Conservation (phyloP, 1,284 basidiomycete genomes). For the Lentinula novae-zelandiae region DNA sequence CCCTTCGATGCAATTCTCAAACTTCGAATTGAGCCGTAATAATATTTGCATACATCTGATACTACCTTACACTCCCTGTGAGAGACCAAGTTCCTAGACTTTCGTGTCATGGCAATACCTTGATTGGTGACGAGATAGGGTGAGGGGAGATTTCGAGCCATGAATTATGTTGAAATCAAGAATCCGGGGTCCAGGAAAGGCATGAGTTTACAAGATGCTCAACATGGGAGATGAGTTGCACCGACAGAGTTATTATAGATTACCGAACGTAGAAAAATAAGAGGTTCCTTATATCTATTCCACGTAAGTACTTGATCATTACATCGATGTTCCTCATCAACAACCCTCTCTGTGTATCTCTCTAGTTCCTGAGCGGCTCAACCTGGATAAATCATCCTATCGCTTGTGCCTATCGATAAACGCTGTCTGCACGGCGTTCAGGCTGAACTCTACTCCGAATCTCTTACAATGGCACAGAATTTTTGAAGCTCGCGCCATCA, state of each 20-base stretch:
- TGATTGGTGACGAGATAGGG: neutral
- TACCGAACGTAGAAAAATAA: too few species aligned
- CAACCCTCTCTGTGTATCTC: neutral
- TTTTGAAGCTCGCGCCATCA: neutral
- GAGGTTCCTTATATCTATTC: too few species aligned
- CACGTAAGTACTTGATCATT: too few species aligned
- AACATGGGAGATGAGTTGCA: too few species aligned
- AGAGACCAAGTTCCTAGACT: neutral
- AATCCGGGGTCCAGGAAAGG: too few species aligned
- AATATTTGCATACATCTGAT: neutral
- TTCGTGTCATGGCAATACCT: conserved; percentile 3
- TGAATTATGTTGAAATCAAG: neutral
- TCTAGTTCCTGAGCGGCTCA: neutral
- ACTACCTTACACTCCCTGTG: neutral
- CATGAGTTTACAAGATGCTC: too few species aligned
- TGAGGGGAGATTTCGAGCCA: neutral
- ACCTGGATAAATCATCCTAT: neutral
- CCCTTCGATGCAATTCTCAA: neutral
- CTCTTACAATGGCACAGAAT: neutral
- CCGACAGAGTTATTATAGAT: too few species aligned
- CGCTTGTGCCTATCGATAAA: neutral
- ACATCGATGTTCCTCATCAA: neutral
- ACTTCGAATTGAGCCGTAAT: neutral
- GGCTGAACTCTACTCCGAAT: neutral
- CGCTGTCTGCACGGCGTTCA: neutral